phyloP scores from a whole-genome alignment of 108 stramenopile species.

The Nannochloropsis granulata region DNA sequence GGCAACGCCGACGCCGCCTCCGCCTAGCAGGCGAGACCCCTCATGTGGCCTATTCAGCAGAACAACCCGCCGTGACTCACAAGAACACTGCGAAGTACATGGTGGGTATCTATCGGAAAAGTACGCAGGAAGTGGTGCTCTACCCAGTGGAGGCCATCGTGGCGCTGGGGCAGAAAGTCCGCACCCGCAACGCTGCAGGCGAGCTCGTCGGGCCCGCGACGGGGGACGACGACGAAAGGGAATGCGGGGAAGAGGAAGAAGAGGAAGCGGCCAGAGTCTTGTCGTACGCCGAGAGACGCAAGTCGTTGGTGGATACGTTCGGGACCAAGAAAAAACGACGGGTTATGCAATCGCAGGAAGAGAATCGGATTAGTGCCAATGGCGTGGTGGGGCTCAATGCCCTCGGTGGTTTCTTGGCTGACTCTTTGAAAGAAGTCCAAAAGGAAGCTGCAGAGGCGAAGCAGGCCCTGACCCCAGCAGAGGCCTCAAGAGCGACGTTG shows the following conservation, averaged over 20 bases:
- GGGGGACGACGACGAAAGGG: background rate
- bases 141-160: background rate
- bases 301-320: background rate
- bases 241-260: background rate
- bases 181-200: background rate
- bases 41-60: background rate
- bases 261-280: background rate
- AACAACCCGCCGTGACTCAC: background rate
- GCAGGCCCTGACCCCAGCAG: background rate
- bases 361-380: background rate
- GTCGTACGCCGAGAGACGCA: background rate
- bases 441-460: background rate
- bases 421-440: background rate
- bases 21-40: background rate
- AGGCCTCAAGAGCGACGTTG: background rate
- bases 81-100: background rate
- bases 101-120: background rate
- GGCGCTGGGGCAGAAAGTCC: background rate
- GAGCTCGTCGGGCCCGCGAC: background rate
- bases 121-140: background rate
- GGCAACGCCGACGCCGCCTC: background rate
- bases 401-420: background rate
- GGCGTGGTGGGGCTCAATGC: background rate
- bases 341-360: background rate
- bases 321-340: background rate